Conservation (phyloP, 2,329 filamentous ascomycete genomes). For the Hymenoscyphus fructigenus region DNA sequence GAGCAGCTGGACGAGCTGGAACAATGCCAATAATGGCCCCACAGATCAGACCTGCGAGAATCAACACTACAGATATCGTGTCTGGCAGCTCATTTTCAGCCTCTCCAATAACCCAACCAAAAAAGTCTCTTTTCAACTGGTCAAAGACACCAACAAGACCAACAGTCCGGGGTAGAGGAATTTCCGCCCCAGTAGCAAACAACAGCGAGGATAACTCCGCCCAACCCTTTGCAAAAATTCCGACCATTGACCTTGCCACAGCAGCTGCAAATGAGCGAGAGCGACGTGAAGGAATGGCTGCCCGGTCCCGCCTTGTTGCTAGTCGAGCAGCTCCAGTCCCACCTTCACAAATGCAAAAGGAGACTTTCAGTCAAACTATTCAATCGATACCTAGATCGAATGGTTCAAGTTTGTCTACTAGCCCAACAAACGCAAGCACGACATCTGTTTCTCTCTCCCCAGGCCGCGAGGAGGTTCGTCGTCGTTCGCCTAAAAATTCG, state of each 20-base stretch:
- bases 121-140: conserved; percentile 29
- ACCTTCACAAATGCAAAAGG: conserved; percentile 8
- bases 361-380: conserved; percentile 15
- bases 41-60: conserved; percentile 19
- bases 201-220: conserved; percentile 13
- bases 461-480: conserved; percentile 33
- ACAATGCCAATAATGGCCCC: conserved; percentile 21
- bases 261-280: conserved; percentile 34
- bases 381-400: conserved; percentile 23
- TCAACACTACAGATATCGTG: neutral
- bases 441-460: conserved; percentile 37
- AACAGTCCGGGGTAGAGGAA: conserved; percentile 31
- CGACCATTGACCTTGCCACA: conserved; percentile 35
- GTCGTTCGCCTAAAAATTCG: conserved; percentile 32
- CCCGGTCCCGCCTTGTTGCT: conserved; percentile 27
- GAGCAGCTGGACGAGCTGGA: conserved; percentile 19
- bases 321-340: conserved; percentile 28
- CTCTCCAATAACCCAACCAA: conserved; percentile 22
- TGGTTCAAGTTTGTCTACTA: conserved; percentile 17
- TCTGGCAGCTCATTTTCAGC: neutral
- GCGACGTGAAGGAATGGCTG: conserved; percentile 29
- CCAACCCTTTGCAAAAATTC: conserved; percentile 32
- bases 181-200: conserved; percentile 33
- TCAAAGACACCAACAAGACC: conserved; percentile 26
- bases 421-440: conserved; percentile 28